Evolutionary conservation across 805 yeast species (phyloP).

Genomic region (Grigorovia transvaalensis): DNA sequence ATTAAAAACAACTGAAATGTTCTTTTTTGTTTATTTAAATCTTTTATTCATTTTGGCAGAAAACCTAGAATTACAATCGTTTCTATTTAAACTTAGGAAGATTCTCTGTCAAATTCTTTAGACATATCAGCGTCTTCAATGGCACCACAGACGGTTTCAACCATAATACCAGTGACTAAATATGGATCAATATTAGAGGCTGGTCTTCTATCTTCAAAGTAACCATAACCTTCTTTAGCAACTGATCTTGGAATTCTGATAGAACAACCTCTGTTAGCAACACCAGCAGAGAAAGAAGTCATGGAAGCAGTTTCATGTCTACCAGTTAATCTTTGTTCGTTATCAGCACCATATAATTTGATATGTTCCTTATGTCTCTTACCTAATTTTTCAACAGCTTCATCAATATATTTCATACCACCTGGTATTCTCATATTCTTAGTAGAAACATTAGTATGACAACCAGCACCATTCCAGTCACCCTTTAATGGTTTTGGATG

Average conservation of each 20-base stretch:
- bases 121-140: conserved; percentile 93
- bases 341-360: conserved; percentile 89
- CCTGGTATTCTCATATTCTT: conserved; percentile 84
- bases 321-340: conserved; percentile 92
- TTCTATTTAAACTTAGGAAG: conserved; percentile 9
- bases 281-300: conserved; percentile 88
- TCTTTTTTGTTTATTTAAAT: too few relatives aligned
- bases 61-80: too few relatives aligned
- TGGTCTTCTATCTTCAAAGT: conserved; percentile 99
- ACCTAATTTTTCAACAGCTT: conserved; percentile 84
- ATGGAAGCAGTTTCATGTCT: conserved; percentile 96
- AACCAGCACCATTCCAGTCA: conserved; percentile 99
- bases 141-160: conserved; percentile 91
- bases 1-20: background rate
- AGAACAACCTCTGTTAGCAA: conserved; percentile 99
- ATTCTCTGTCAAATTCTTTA: conserved; percentile 77
- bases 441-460: conserved; percentile 98
- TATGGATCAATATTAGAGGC: conserved; percentile 99
- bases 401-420: conserved; percentile 91
- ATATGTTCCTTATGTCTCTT: conserved; percentile 96
- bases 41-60: too few relatives aligned
- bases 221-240: conserved; percentile 95
- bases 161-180: conserved; percentile 96
- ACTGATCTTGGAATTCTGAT: conserved; percentile 98
- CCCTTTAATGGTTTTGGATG: conserved; percentile 99